Percentiles rank a stretch among this genome's conserved stretches.
These are phyloP conservation scores for Thelonectria rubi DNA, from an alignment of 2,329 filamentous ascomycete genomes.

Conservation along the genomic window DNA sequence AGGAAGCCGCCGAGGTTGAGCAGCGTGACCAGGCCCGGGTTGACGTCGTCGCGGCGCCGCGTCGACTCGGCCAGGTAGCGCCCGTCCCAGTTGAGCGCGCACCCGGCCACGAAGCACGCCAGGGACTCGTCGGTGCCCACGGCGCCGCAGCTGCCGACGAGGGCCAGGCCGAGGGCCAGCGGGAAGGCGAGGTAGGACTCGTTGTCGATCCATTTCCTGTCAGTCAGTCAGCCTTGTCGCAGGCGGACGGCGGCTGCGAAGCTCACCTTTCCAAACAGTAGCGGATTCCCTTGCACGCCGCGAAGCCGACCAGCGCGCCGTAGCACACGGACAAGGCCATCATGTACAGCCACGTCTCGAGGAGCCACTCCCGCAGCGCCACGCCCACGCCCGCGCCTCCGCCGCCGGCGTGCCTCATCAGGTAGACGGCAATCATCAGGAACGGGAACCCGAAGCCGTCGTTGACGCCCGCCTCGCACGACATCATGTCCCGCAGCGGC, in stretches of 20 bases:
- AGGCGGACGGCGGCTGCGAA: no score
- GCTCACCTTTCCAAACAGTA: constrained; percentile 50
- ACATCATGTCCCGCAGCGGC: constrained; percentile 67
- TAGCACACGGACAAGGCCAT: constrained; percentile 63
- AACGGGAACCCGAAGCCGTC: constrained; percentile 72
- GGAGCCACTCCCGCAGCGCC: constrained; percentile 64
- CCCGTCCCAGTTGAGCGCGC: constrained; percentile 69
- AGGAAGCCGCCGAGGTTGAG: constrained; percentile 69
- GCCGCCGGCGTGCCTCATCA: constrained; percentile 61
- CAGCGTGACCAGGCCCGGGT: constrained; percentile 63
- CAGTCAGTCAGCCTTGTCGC: no score
- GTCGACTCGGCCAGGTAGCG: constrained; percentile 63
- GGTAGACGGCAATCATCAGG: constrained; percentile 64
- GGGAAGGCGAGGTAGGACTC: constrained; percentile 63
- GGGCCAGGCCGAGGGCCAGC: constrained; percentile 61
- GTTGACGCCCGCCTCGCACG: constrained; percentile 68
- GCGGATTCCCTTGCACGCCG: constrained; percentile 57
- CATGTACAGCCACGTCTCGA: constrained; percentile 69
- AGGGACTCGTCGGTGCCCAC: constrained; percentile 69
- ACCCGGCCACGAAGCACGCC: constrained; percentile 69
- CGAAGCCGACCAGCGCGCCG: constrained; percentile 60
- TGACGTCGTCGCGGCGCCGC: constrained; percentile 66
- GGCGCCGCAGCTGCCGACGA: constrained; percentile 64
- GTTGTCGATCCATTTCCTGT: constrained; percentile 62
- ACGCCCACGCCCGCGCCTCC: constrained; percentile 54